Base-by-base conservation (phyloP, 2,329 filamentous ascomycete genomes). In the Colletotrichum viniferum region DNA sequence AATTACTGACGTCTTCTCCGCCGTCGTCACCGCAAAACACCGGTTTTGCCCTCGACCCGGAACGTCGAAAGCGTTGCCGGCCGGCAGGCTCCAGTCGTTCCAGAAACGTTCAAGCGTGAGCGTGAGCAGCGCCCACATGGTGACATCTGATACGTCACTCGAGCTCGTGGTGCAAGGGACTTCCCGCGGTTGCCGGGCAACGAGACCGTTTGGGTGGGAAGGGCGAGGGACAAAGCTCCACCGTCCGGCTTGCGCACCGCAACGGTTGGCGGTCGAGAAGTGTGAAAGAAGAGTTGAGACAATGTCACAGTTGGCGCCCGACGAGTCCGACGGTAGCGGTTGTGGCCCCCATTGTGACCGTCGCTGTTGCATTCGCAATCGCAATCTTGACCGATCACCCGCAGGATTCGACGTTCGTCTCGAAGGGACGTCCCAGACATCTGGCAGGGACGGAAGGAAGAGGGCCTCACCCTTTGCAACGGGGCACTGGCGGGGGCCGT, bases 151-250 rank as follows among this genome's bases (percentile, higher is more conserved):
- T 77, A 77, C 77, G 77, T 77, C 75, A 77, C 77, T 18, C 43
- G 48, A 26, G 60, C 58, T 28, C n/a, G 52, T 64, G 61, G 61
- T 55, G 32, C 69, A 67, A 77, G 75, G 76, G 75, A 72, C 68
- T 66, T 63, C 69, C 77, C 71, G 72, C 21, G 32, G 77, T 77
- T 77, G 77, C 77, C 36, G 63, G 71, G 77, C 75, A 77, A 77
- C 77, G 65, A 32, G 4, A 21, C 56, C 55, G 73, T 71, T 67
- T 62, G 24, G 52, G 34, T 43, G n/a, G 58, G 66, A 67, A 36
- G 24, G 10, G 30, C 18, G 26, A 65, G n/a, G 21, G 24, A 38
- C 28, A 18, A 26, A 56, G 48, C 38, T 56, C 64, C 48, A 67
- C 30, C 28, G 18, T 36, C 24, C 30, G 62, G 32, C 55, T 30